Percentiles rank a stretch among this genome's conserved stretches.
phyloP scores from a whole-genome alignment of 1,284 basidiomycete genomes.

The Phenoliferia sp. region DNA sequence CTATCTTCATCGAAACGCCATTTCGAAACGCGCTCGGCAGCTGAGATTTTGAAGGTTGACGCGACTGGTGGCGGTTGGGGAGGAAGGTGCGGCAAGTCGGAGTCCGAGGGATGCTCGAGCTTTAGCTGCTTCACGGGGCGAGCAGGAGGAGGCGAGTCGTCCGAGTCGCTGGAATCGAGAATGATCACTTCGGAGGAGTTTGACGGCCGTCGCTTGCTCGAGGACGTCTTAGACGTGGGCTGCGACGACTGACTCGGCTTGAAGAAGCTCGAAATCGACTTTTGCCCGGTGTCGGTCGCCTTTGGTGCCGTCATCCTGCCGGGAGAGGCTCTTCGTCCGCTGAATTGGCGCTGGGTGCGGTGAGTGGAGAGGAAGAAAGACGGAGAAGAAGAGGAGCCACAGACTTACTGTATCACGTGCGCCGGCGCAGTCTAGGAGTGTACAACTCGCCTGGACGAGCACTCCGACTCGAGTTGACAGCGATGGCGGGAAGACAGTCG shows the following conservation, averaged over 20 bases:
- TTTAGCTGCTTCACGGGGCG: background rate
- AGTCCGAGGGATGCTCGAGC: background rate
- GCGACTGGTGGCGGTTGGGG: background rate
- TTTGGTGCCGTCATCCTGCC: too few species aligned
- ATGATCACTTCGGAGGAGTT: background rate
- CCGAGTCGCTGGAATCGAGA: conserved; percentile 9
- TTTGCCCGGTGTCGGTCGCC: too few species aligned
- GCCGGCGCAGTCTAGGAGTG: too few species aligned
- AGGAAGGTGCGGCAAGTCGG: background rate
- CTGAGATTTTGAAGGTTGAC: background rate
- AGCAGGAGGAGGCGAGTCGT: conserved; percentile 10
- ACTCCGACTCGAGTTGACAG: too few species aligned
- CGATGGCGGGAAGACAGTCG: too few species aligned
- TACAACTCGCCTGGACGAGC: too few species aligned
- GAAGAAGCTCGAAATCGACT: too few species aligned
- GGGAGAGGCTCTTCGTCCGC: too few species aligned
- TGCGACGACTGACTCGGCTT: background rate
- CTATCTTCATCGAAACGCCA: conserved; percentile 9
- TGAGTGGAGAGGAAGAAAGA: too few species aligned
- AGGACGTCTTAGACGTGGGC: background rate
- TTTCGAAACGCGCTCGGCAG: background rate
- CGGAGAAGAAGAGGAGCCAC: too few species aligned
- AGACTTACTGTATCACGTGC: too few species aligned
- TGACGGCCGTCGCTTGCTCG: background rate
- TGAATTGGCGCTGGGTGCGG: too few species aligned